These are phyloP conservation scores for Kodamaea leandrae DNA, from an alignment of 805 yeast genomes.

Conservation along the genomic window DNA sequence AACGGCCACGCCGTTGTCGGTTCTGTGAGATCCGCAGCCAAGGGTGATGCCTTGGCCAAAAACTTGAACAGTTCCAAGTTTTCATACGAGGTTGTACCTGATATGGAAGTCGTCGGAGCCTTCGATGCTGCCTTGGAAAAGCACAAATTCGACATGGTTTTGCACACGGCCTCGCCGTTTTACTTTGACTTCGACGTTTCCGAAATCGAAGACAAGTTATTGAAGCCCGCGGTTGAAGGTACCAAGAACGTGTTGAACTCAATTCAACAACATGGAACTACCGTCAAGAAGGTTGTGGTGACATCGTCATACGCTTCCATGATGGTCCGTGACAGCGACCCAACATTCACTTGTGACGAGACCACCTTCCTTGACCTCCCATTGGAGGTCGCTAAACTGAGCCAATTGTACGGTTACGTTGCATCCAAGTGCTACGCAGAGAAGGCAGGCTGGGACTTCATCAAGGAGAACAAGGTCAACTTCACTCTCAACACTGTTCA, in stretches of 20 bases:
- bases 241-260: constrained; percentile 53
- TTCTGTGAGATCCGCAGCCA: constrained; percentile 42
- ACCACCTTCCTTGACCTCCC: constrained; percentile 16
- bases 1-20: constrained; percentile 49
- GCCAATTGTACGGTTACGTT: constrained; percentile 12
- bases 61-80: constrained; percentile 23
- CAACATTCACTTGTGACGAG: constrained; percentile 13
- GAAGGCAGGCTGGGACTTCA: constrained; percentile 18
- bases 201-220: constrained; percentile 48
- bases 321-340: constrained; percentile 13
- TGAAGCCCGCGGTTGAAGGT: constrained; percentile 57
- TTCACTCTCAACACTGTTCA: constrained; percentile 10
- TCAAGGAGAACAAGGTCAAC: constrained; percentile 8
- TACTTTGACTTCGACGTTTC: constrained; percentile 35
- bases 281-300: constrained; percentile 43
- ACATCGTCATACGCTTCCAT: constrained; percentile 58
- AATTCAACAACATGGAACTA: constrained; percentile 40
- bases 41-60: constrained; percentile 18
- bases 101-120: constrained; percentile 45
- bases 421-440: constrained; percentile 16
- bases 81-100: constrained; percentile 43
- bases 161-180: constrained; percentile 65
- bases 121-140: constrained; percentile 45
- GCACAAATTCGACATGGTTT: constrained; percentile 50
- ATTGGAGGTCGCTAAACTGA: constrained; percentile 16